Conservation (phyloP, 805 yeast genomes). For the Wickerhamomyces ciferrii region DNA sequence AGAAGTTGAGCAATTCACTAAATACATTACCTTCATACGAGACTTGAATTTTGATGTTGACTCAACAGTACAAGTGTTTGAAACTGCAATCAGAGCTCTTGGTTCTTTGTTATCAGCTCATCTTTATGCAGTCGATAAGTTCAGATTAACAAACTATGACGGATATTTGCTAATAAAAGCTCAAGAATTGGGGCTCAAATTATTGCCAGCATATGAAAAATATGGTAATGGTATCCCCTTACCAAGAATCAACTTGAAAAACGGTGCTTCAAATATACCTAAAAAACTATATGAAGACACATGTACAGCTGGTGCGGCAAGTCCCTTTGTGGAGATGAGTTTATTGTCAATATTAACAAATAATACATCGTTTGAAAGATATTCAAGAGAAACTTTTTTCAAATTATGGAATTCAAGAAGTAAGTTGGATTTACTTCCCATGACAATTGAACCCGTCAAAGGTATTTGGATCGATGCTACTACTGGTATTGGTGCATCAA, state of each 20-base stretch:
- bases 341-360: constrained; percentile 70
- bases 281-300: constrained; percentile 50
- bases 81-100: constrained; percentile 71
- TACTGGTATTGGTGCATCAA: constrained; percentile 86
- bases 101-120: constrained; percentile 84
- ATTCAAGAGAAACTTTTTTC: constrained; percentile 58
- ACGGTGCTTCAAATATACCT: constrained; percentile 45
- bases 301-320: constrained; percentile 84
- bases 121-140: constrained; percentile 45
- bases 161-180: constrained; percentile 74
- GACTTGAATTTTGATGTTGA: constrained; percentile 51
- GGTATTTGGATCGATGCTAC: constrained; percentile 52
- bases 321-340: constrained; percentile 77
- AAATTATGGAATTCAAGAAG: constrained; percentile 68
- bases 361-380: constrained; percentile 62
- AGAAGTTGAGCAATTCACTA: constrained; percentile 49
- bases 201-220: constrained; percentile 59
- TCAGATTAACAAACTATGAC: constrained; percentile 43
- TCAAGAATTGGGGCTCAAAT: constrained; percentile 64
- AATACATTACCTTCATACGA: constrained; percentile 33
- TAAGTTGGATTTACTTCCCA: constrained; percentile 62
- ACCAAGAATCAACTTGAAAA: constrained; percentile 68
- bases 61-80: constrained; percentile 82
- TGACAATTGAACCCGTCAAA: constrained; percentile 61
- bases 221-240: constrained; percentile 63